Percentiles rank a stretch among this genome's conserved stretches.
phyloP scores from a whole-genome alignment of 306 rosid species.

The Begonia peltatifolia region DNA sequence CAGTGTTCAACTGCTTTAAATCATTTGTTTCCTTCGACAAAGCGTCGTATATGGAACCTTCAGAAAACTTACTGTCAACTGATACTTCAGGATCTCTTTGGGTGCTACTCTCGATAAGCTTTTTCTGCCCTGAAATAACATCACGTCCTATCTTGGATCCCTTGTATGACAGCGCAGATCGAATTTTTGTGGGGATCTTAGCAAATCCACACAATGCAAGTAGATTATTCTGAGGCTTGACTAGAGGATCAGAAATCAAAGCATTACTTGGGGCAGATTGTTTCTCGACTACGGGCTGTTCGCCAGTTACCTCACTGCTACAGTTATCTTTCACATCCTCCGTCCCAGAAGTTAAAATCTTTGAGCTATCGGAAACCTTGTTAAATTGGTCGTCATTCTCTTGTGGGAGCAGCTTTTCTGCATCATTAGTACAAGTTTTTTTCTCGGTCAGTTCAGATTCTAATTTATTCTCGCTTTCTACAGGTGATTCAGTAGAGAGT shows the following conservation, averaged over 20 bases:
- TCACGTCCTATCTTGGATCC: conserved; percentile 28
- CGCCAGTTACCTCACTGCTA: conserved; percentile 27
- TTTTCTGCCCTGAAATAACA: conserved; percentile 18
- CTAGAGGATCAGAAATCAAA: conserved; percentile 23
- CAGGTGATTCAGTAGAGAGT: conserved; percentile 16
- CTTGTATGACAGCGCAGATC: conserved; percentile 45
- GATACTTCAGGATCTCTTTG: conserved; percentile 19
- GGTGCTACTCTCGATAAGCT: conserved; percentile 13
- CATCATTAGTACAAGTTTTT: conserved; percentile 26
- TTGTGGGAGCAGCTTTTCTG: conserved; percentile 19
- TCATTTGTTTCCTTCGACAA: conserved; percentile 22
- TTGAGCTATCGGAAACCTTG: conserved; percentile 21
- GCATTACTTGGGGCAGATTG: conserved; percentile 21
- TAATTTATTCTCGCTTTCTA: conserved; percentile 28
- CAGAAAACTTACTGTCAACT: conserved; percentile 24
- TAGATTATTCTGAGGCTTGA: conserved; percentile 33
- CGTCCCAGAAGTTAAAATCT: conserved; percentile 17
- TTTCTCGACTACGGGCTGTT: conserved; percentile 23
- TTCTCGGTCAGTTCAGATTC: conserved; percentile 21
- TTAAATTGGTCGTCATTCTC: conserved; percentile 17
- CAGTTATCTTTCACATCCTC: conserved; percentile 27
- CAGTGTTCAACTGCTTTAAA: conserved; percentile 25
- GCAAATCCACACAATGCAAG: conserved; percentile 48
- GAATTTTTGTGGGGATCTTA: conserved; percentile 74
- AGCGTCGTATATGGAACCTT: conserved; percentile 24